A percentile compares a stretch with the other conserved stretches of the same genome.
These are phyloP conservation scores for Dimargaris cristalligena DNA, from an alignment of 192 early-diverging fungal species.

Conservation along the genomic window DNA sequence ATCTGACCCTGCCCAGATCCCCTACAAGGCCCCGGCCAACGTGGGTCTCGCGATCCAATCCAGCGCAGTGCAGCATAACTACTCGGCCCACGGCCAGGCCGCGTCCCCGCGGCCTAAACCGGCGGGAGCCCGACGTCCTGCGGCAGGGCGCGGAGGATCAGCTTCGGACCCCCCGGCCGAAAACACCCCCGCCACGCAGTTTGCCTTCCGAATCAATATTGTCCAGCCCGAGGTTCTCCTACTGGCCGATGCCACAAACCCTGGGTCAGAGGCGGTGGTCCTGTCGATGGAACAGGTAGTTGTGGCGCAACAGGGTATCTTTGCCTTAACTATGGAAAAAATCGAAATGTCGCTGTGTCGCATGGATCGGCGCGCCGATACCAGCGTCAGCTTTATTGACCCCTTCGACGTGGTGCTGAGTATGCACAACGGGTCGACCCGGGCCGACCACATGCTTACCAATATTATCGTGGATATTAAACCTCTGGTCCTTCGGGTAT, in stretches of 20 bases:
- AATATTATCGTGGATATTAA: constrained; percentile 58
- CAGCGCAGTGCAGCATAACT: background rate
- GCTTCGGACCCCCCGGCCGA: too few relatives aligned
- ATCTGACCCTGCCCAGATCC: background rate
- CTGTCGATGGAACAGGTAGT: constrained; percentile 64
- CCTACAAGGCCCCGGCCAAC: background rate
- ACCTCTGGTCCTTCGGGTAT: constrained; percentile 62
- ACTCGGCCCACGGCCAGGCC: background rate
- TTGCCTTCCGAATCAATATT: constrained; percentile 65
- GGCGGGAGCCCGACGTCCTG: too few relatives aligned
- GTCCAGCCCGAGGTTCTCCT: constrained; percentile 70
- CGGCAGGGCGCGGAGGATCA: too few relatives aligned
- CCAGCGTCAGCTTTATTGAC: constrained; percentile 72
- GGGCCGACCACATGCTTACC: constrained; percentile 39
- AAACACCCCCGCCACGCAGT: constrained; percentile 15
- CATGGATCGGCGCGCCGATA: constrained; percentile 67
- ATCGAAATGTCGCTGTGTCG: constrained; percentile 82
- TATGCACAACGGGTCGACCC: constrained; percentile 52
- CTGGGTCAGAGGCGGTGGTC: constrained; percentile 76
- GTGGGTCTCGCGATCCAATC: background rate
- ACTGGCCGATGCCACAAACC: constrained; percentile 49
- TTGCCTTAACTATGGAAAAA: constrained; percentile 56
- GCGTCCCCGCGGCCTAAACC: background rate
- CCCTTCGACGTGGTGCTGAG: constrained; percentile 69
- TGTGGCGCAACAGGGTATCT: constrained; percentile 59